Conservation (phyloP, 306 rosid genomes). For the Acacia confusa region DNA sequence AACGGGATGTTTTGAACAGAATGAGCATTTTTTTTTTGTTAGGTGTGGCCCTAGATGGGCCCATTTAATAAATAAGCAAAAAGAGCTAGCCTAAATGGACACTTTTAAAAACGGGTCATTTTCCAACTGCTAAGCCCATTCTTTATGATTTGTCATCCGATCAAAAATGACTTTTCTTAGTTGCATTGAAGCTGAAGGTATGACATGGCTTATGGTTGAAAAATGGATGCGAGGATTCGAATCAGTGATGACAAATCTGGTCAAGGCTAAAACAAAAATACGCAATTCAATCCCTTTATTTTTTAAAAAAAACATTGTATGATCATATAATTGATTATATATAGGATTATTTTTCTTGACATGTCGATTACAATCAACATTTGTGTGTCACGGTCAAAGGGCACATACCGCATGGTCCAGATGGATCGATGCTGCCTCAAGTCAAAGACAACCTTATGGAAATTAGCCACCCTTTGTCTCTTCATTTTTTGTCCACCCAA, state of each 20-base stretch:
- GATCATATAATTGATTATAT: too few species aligned
- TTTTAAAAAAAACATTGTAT: too few species aligned
- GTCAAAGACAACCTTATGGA: background rate
- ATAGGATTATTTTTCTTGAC: too few species aligned
- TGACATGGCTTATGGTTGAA: background rate
- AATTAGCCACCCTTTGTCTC: background rate
- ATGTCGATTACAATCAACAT: too few species aligned
- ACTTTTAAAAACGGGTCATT: background rate
- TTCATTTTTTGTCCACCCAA: background rate
- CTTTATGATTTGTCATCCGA: too few species aligned
- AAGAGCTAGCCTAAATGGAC: background rate
- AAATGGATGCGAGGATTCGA: background rate
- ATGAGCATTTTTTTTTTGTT: too few species aligned
- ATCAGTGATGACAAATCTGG: background rate
- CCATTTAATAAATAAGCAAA: too few species aligned
- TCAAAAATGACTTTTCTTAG: too few species aligned
- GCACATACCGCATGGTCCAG: too few species aligned
- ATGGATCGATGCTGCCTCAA: background rate
- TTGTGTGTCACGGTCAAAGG: too few species aligned
- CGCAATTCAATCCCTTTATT: background rate
- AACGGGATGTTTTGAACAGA: too few species aligned
- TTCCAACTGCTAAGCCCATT: background rate
- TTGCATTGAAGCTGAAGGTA: background rate
- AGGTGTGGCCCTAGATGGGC: too few species aligned
- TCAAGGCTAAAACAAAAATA: background rate